phyloP scores from a whole-genome alignment of 371 early-diverging fungal genomes.

The Zopfochytrium polystomum region DNA sequence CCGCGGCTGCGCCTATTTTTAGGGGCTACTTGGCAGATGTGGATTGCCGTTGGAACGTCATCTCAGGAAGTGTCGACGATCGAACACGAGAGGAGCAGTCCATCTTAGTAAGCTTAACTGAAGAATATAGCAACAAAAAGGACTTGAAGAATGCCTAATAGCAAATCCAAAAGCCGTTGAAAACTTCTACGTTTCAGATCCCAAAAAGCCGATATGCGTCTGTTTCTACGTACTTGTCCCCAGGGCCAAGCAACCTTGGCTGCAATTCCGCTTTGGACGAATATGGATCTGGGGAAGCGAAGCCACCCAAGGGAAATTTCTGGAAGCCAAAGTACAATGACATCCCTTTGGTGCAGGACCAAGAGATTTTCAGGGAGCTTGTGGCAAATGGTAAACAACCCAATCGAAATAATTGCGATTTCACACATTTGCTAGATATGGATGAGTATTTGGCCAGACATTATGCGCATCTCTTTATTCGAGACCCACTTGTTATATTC shows the following conservation, averaged over 20 bases:
- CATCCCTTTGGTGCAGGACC: conserved; percentile 77
- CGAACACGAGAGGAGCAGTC: conserved; percentile 93
- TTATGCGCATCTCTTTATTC: conserved; percentile 94
- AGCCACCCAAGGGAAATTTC: conserved; percentile 45
- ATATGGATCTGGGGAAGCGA: neutral
- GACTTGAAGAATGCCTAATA: neutral
- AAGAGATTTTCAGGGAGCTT: conserved; percentile 71
- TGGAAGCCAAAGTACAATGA: conserved; percentile 93
- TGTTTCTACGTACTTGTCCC: conserved; percentile 87
- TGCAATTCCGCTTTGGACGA: conserved; percentile 30
- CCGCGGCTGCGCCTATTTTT: conserved; percentile 93
- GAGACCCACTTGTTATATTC: conserved; percentile 97
- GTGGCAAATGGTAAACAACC: conserved; percentile 34
- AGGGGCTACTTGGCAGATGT: conserved; percentile 94
- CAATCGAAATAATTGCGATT: neutral
- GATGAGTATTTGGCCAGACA: conserved; percentile 92
- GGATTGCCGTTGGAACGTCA: conserved; percentile 98
- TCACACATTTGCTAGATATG: conserved; percentile 41
- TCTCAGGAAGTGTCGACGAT: conserved; percentile 93
- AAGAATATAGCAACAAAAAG: neutral
- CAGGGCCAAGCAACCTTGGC: conserved; percentile 51
- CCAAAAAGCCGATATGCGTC: conserved; percentile 97
- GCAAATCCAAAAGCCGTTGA: conserved; percentile 56
- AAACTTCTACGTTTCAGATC: conserved; percentile 56
- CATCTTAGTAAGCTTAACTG: conserved; percentile 51